Evolutionary conservation across 192 early-diverging fungal genomes (phyloP).

Genomic region (Backusella tuberculispora): DNA sequence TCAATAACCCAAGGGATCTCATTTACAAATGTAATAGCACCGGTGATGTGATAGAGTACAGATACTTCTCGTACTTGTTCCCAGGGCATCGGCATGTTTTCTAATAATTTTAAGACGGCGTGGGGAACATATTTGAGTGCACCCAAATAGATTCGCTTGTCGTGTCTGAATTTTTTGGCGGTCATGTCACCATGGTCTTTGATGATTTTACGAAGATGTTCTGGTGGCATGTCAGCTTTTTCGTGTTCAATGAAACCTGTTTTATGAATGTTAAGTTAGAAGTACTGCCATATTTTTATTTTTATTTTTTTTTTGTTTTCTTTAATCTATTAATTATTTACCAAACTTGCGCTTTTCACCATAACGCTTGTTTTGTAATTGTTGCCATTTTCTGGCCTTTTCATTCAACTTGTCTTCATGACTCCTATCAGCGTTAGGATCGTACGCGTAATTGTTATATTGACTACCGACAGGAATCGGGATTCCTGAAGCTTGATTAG

Average conservation of each 20-base stretch:
- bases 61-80: slow-evolving; percentile 96
- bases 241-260: slow-evolving; percentile 85
- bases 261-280: not conserved
- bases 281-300: not conserved
- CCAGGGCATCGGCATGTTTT: slow-evolving; percentile 99
- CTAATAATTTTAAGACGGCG: slow-evolving; percentile 95
- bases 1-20: slow-evolving; percentile 96
- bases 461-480: slow-evolving; percentile 18
- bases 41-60: slow-evolving; percentile 97
- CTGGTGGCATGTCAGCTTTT: slow-evolving; percentile 97
- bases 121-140: slow-evolving; percentile 99
- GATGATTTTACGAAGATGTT: slow-evolving; percentile 98
- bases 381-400: slow-evolving; percentile 91
- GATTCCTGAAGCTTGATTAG: not conserved
- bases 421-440: slow-evolving; percentile 19
- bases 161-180: slow-evolving; percentile 92
- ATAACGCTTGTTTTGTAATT: slow-evolving; percentile 89
- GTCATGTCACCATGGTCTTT: slow-evolving; percentile 99
- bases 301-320: not conserved
- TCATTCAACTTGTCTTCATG: slow-evolving; percentile 69
- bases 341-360: slow-evolving; percentile 93
- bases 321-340: slow-evolving; percentile 19
- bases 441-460: slow-evolving; percentile 31
- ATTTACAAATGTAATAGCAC: slow-evolving; percentile 98
- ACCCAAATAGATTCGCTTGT: slow-evolving; percentile 98